Base-by-base conservation (phyloP, 495 filamentous ascomycete genomes). In the Lasiosphaeris hirsuta region DNA sequence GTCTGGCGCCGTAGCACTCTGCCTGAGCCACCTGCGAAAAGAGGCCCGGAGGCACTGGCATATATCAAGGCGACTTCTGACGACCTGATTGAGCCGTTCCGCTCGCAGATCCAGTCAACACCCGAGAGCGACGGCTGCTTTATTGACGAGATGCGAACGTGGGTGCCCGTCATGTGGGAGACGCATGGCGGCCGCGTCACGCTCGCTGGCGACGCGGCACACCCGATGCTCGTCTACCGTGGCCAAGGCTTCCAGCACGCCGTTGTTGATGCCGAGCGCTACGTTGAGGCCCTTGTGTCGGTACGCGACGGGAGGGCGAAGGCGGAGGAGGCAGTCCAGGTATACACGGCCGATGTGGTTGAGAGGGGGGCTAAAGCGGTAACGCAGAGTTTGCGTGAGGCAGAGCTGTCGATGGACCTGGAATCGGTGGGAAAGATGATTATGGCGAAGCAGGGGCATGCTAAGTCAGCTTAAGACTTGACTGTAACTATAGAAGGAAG, bases 191-290 rank as follows among this genome's bases (percentile, higher is more conserved):
- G 82, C 1, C 63, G 73, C 10, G 69, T 82, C 0, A 83, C 80
- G 13, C 56, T 84, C 38, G 79, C 74, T 0, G 81, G 83, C 1
- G 83, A 86, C 65, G 81, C 83, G 1, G 80, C 79, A 3, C 83
- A 86, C 65, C 76, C 80, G 0, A 84, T 85, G 82, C 74, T 80
- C 1, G 72, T 72, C 51, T 77, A 81, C 45, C 75, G 80, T 17
- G 81, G 81, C 7, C 79, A 84, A 66, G 79, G 79, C 1, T 65
- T 80, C 5, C 80, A 82, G 52, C 78, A 81, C 50, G 70, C 71
- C 35, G 64, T 83, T 10, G 45, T 60, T 0, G 79, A 82, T 56
- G 81, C 74, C 13, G 66, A 61, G 5, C 72, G 71, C 15, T 64
- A 80, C 10, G 65, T 74, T 13, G 62, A 72, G 4, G 61, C 73